Evolutionary conservation across 75 land plant species (phyloP).

Genomic region (Pinus albicaulis): DNA sequence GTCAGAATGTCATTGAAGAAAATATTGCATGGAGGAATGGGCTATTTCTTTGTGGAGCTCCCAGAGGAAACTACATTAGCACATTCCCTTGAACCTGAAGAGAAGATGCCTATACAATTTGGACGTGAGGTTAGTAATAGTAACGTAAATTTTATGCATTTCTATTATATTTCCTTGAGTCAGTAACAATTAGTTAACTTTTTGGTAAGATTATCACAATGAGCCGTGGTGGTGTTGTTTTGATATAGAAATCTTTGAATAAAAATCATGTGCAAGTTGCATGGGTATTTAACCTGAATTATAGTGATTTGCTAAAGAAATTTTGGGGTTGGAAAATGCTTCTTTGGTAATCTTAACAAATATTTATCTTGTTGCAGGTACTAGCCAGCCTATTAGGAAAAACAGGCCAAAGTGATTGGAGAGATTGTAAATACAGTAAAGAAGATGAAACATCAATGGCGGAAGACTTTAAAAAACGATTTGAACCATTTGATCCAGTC

Average conservation of each 20-base stretch:
- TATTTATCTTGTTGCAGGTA: slow-evolving; percentile 55
- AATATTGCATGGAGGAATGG: slow-evolving; percentile 34
- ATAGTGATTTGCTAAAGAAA: background rate
- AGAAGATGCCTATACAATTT: slow-evolving; percentile 88
- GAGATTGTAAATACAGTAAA: slow-evolving; percentile 66
- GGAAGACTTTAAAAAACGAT: slow-evolving; percentile 73
- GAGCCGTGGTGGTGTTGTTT: background rate
- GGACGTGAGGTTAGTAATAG: slow-evolving; percentile 84
- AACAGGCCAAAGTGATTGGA: slow-evolving; percentile 94
- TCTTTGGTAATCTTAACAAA: background rate
- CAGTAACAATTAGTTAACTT: background rate
- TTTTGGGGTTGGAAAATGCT: background rate
- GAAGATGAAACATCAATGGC: slow-evolving; percentile 77
- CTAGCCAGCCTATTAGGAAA: slow-evolving; percentile 71
- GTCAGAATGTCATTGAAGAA: slow-evolving; percentile 46
- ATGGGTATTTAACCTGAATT: background rate
- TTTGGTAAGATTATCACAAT: background rate
- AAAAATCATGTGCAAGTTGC: background rate
- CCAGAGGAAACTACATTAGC: slow-evolving; percentile 72
- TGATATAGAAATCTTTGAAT: background rate
- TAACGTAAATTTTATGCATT: background rate
- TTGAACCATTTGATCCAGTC: slow-evolving; percentile 59
- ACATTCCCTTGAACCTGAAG: slow-evolving; percentile 67
- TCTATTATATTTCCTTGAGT: background rate
- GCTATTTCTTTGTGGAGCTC: slow-evolving; percentile 85